Base-by-base conservation (phyloP, 176 grass and related monocot species). In the Eragrostis nindensis region DNA sequence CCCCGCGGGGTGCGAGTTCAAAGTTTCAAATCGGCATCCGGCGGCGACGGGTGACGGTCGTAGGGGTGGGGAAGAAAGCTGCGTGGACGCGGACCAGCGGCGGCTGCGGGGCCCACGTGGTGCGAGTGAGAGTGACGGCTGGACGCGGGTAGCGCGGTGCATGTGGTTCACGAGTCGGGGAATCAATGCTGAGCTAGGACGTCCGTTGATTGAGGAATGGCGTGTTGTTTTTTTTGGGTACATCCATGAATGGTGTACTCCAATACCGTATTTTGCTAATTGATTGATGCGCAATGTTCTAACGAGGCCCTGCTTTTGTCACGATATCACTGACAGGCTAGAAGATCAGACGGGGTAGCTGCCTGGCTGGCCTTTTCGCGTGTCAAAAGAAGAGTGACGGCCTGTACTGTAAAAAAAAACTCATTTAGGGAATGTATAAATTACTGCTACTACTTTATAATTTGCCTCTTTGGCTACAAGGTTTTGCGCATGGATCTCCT, bases 1-100 rank as follows among this genome's bases (percentile, higher is more conserved):
- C 42, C 46, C 14, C 76, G 69, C 49, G 61, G 22, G 13, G 1
- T 44, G 24, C 9, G 30, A n/a, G 32, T 73, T 80, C 76, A 46
- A 85, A 80, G 1, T 68, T 67, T 73, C 13, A 43, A 64, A 65
- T n/a, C 66, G 14, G 36, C 32, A 27, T 42, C 53, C 1, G 47
- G 29, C 47, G 13, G 42, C 49, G 42, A 8, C 42, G 6, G 8
- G 5, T 8, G 6, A 10, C 42, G 46, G 46, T 14, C 11, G n/a
- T n/a, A n/a, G 9, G 12, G 61, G 29, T 57, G 24, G 52, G 4
- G 25, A 36, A 16, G 4, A 9, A 38, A 22, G 42, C 1, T 42
- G 69, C 14, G 27, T 14, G 69, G 69, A 82, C 69, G 14, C 29
- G 57, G 69, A 53, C 7, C 43, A 63, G 21, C 26, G 10, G 41